Conservation (phyloP, 2,329 filamentous ascomycete genomes). For the Spiromastix sp. region DNA sequence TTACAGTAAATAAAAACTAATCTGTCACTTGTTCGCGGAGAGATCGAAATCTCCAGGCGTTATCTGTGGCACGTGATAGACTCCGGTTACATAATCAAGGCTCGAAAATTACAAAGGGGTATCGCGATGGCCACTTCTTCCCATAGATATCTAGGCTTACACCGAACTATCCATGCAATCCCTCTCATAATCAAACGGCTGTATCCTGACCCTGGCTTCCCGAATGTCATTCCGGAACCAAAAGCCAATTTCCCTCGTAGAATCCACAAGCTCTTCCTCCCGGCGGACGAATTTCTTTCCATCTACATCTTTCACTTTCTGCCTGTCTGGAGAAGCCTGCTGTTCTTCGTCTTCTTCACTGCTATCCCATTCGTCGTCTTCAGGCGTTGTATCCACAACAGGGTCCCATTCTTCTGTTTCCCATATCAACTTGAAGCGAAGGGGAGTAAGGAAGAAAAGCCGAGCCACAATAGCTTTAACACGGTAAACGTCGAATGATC, state of each 20-base stretch:
- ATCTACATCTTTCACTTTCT: conserved; percentile 13
- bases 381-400: conserved; percentile 52
- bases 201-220: conserved; percentile 62
- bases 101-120: no score
- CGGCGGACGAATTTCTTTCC: conserved; percentile 59
- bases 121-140: no score
- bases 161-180: conserved; percentile 1
- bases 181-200: no score
- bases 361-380: conserved; percentile 41
- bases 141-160: neutral
- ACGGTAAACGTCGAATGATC: conserved; percentile 67
- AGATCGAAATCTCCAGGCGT: no score
- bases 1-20: no score
- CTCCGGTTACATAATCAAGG: no score
- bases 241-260: conserved; percentile 71
- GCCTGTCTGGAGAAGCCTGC: conserved; percentile 17
- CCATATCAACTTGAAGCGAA: conserved; percentile 62
- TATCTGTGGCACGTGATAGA: no score
- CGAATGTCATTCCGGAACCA: conserved; percentile 58
- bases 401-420: conserved; percentile 89
- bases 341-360: conserved; percentile 41
- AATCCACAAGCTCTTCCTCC: conserved; percentile 69
- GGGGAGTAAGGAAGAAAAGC: conserved; percentile 55
- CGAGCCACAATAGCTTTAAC: conserved; percentile 68
- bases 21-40: no score